A percentile compares a stretch with the other conserved stretches of the same genome.
Conservation (phyloP, 139 green algal genomes). For the Chlorella sorokiniana region DNA sequence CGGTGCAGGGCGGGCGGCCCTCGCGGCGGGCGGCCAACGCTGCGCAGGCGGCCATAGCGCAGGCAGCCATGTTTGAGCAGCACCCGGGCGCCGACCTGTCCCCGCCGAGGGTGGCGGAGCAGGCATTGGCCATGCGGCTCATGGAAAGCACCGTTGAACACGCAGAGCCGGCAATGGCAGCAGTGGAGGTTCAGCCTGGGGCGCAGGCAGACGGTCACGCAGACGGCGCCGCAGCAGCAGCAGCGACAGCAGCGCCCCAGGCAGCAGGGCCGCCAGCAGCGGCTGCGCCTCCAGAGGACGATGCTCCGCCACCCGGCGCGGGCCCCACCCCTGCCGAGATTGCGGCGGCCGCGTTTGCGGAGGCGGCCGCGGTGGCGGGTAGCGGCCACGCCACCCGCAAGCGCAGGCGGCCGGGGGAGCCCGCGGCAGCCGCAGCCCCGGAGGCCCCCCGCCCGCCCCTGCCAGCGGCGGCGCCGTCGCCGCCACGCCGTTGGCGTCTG, state of each 20-base stretch:
- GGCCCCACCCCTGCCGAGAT: too few species aligned
- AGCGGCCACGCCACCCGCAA: too few species aligned
- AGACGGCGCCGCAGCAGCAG: neutral
- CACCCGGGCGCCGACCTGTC: neutral
- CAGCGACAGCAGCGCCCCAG: neutral
- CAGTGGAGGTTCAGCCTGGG: neutral
- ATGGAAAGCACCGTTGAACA: neutral
- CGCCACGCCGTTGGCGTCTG: neutral
- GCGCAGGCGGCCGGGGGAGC: too few species aligned
- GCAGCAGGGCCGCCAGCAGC: neutral
- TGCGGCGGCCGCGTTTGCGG: too few species aligned
- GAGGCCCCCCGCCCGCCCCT: neutral
- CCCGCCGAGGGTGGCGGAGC: neutral
- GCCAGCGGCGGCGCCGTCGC: neutral
- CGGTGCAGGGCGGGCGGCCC: neutral
- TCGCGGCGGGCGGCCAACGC: conserved; percentile 24
- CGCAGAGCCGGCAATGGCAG: neutral
- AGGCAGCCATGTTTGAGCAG: conserved; percentile 3
- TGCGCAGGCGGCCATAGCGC: conserved; percentile 21
- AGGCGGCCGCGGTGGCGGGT: too few species aligned
- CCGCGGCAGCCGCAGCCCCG: neutral
- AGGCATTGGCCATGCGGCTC: neutral
- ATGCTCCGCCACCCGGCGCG: too few species aligned
- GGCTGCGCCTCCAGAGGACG: too few species aligned
- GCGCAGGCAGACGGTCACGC: neutral